Percentiles rank a stretch among this genome's conserved stretches.
These are phyloP conservation scores for Hanseniaspora thailandica DNA, from an alignment of 805 yeast species.

Conservation along the genomic window DNA sequence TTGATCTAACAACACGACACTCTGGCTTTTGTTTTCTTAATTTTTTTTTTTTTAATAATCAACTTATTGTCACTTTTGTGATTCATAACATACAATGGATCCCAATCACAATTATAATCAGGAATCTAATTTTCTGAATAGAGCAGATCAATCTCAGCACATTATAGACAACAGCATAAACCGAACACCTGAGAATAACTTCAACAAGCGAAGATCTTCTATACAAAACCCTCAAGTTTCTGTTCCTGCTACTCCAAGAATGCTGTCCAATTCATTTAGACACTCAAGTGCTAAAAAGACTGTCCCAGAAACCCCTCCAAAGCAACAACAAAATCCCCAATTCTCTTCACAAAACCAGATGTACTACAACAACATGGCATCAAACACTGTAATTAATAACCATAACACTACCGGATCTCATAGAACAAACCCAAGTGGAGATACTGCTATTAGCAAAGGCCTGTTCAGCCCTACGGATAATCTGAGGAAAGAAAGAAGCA, in stretches of 20 bases:
- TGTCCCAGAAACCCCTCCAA: slow-evolving; percentile 9
- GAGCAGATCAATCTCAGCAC: background rate
- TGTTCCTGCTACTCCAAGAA: slow-evolving; percentile 58
- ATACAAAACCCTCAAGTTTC: slow-evolving; percentile 18
- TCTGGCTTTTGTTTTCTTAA: background rate
- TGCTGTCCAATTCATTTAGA: slow-evolving; percentile 34
- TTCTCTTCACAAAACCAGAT: background rate
- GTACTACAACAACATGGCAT: slow-evolving; percentile 2
- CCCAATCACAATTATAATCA: background rate
- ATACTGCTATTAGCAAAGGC: background rate
- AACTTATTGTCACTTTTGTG: no score
- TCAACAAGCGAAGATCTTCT: background rate
- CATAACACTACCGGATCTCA: slow-evolving; percentile 18
- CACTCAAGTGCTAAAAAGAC: background rate
- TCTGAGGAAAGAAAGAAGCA: slow-evolving; percentile 4
- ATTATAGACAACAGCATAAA: background rate
- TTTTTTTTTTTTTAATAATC: background rate
- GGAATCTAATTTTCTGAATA: background rate
- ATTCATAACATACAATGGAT: background rate
- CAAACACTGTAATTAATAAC: background rate
- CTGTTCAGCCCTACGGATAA: background rate
- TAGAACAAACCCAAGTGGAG: slow-evolving; percentile 13
- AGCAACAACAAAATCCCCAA: slow-evolving; percentile 12
- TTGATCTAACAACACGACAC: no score
- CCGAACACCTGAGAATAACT: slow-evolving; percentile 4